Conservation (phyloP, 108 stramenopile genomes). For the Discostella pseudostelligera region DNA sequence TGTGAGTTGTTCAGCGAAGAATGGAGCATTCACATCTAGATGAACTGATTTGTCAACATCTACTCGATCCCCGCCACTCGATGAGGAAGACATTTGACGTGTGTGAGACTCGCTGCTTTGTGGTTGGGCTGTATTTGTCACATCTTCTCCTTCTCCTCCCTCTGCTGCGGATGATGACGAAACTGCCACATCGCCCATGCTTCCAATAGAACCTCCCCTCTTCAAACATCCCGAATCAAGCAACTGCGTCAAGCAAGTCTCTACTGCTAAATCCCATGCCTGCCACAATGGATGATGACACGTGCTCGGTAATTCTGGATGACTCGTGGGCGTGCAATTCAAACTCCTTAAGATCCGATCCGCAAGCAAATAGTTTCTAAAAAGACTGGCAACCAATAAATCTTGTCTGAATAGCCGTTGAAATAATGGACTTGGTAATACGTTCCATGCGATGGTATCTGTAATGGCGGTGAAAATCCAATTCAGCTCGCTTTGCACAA, state of each 20-base stretch:
- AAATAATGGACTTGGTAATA: conserved; percentile 93
- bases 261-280: conserved; percentile 98
- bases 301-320: conserved; percentile 90
- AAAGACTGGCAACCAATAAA: conserved; percentile 93
- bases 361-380: conserved; percentile 98
- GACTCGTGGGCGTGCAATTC: conserved; percentile 89
- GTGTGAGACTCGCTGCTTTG: not conserved
- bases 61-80: not conserved
- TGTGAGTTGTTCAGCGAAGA: conserved; percentile 96
- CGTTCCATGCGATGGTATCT: conserved; percentile 99
- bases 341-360: conserved; percentile 90
- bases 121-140: conserved; percentile 10
- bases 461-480: conserved; percentile 99
- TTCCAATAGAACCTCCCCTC: conserved; percentile 9
- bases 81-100: not conserved
- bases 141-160: conserved; percentile 22
- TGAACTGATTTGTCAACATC: not conserved
- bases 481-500: conserved; percentile 83
- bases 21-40: conserved; percentile 64
- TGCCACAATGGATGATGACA: conserved; percentile 96
- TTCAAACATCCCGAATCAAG: conserved; percentile 60
- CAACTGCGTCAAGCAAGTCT: conserved; percentile 86
- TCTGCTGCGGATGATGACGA: not conserved
- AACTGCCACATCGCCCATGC: conserved; percentile 1
- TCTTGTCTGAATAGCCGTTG: conserved; percentile 98